Base-by-base conservation (phyloP, 306 rosid species). In the Luffa aegyptiaca region DNA sequence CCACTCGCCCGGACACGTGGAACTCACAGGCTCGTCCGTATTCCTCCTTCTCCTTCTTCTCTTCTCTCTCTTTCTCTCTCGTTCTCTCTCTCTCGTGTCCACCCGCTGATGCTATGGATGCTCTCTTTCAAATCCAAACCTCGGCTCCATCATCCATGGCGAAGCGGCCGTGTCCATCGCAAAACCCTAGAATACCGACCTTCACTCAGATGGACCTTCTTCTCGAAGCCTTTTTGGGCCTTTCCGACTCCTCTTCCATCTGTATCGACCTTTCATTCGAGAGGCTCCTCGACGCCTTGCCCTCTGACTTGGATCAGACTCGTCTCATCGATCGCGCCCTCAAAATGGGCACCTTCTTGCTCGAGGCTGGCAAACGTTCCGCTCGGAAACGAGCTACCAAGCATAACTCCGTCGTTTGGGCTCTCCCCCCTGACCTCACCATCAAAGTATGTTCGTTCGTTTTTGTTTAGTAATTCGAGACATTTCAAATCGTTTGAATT, bases 381-480 rank as follows among this genome's bases (percentile, higher is more conserved):
- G 88, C 94, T 6, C 64, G 99, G 2, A 89, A 92, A 65, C 93
- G 93, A 11, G 97, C 97, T 78, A 88, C 97, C 81, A 82, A 82
- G 75, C 97, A 95, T 84, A 95, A 95, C 87, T 91, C 96, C 0
- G 79, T 84, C 49, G 82, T 86, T 12, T 95, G 99, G 99, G 90
- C 86, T 77, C 97, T 95, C 48, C 93, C 99, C 77, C 93, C 97
- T 31, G 97, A 95, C 83, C 97, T 95, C 86, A 93, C 99, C 81
- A 86, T 93, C 87, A 93, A 93, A 83, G 99, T 93, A 59, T 31
- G 63, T 46, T 2, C 31, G 8, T 42, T 69, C 6, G 18, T 48
- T 10, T 1, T 20, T 53, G 12, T 48, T 17, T 58, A 0, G 16
- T 20, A 18, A 18, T 10, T 6, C 46, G 41, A 51, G 13, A 3